Evolutionary conservation across 2,329 filamentous ascomycete species (phyloP).

Genomic region (Penicillium sp.): DNA sequence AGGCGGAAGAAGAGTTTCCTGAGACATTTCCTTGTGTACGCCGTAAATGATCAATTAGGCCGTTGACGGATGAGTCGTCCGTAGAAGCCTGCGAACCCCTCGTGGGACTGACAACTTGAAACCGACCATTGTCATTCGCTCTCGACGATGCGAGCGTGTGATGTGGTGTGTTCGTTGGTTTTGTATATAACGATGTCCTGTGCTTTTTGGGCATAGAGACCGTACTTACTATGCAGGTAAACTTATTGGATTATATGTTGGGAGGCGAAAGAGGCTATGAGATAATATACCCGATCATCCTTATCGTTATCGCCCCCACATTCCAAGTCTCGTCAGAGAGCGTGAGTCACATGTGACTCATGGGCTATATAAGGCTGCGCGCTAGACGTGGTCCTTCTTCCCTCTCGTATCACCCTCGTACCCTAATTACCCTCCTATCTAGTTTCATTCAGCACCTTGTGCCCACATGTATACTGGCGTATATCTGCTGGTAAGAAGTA

Average conservation of each 20-base stretch:
- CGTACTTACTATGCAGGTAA: not conserved
- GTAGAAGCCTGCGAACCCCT: conserved; percentile 17
- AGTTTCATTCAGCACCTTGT: no score
- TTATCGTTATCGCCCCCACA: conserved; percentile 3
- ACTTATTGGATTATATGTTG: not conserved
- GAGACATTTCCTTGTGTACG: conserved; percentile 38
- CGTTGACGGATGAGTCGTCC: conserved; percentile 45
- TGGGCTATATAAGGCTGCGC: no score
- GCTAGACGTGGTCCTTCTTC: no score
- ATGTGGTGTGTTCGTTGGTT: conserved; percentile 43
- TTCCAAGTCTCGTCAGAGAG: not conserved
- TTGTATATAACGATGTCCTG: conserved; percentile 36
- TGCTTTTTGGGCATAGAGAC: conserved; percentile 51
- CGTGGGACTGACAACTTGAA: conserved; percentile 13
- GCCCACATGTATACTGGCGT: no score
- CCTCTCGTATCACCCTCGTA: no score
- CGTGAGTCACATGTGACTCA: no score
- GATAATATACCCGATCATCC: not conserved
- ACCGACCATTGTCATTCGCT: conserved; percentile 29
- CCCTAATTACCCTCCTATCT: no score
- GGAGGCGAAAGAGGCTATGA: conserved; percentile 5
- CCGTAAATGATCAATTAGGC: conserved; percentile 49
- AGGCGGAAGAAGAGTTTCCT: conserved; percentile 15
- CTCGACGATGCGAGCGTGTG: conserved; percentile 38
- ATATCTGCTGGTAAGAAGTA: no score